Conservation (phyloP, 169 alveolate species). For the Plasmodium relictum region DNA sequence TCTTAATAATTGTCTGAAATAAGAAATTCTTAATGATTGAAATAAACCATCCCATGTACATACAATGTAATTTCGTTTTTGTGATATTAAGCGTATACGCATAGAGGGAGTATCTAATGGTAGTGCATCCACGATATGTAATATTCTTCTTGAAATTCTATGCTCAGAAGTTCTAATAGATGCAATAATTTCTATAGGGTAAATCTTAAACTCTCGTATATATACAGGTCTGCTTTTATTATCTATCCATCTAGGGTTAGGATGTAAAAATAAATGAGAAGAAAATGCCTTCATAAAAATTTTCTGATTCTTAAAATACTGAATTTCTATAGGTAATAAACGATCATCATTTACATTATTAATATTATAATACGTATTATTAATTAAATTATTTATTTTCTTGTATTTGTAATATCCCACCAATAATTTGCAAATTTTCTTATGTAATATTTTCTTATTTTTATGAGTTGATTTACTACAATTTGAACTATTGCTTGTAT, state of each 20-base stretch:
- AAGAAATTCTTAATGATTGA: slow-evolving; percentile 87
- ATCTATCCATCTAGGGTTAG: slow-evolving; percentile 87
- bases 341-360: slow-evolving; percentile 58
- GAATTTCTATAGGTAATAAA: slow-evolving; percentile 70
- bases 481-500: slow-evolving; percentile 53
- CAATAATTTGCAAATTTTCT: slow-evolving; percentile 39
- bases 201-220: slow-evolving; percentile 85
- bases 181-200: slow-evolving; percentile 88
- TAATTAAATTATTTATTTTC: slow-evolving; percentile 58
- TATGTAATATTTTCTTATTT: slow-evolving; percentile 17
- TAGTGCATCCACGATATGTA: slow-evolving; percentile 91
- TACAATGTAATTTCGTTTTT: slow-evolving; percentile 85
- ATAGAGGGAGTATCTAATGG: slow-evolving; percentile 95
- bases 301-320: slow-evolving; percentile 76
- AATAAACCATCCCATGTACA: slow-evolving; percentile 89
- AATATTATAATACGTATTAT: slow-evolving; percentile 48
- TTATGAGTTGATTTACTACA: slow-evolving; percentile 2
- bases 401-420: slow-evolving; percentile 71
- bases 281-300: slow-evolving; percentile 77
- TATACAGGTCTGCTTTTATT: slow-evolving; percentile 87
- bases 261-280: slow-evolving; percentile 82
- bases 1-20: slow-evolving; percentile 91
- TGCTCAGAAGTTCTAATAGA: slow-evolving; percentile 93
- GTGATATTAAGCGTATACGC: slow-evolving; percentile 89
- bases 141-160: slow-evolving; percentile 86